Base-by-base conservation (phyloP, 306 rosid genomes). In the Datisca glomerata region DNA sequence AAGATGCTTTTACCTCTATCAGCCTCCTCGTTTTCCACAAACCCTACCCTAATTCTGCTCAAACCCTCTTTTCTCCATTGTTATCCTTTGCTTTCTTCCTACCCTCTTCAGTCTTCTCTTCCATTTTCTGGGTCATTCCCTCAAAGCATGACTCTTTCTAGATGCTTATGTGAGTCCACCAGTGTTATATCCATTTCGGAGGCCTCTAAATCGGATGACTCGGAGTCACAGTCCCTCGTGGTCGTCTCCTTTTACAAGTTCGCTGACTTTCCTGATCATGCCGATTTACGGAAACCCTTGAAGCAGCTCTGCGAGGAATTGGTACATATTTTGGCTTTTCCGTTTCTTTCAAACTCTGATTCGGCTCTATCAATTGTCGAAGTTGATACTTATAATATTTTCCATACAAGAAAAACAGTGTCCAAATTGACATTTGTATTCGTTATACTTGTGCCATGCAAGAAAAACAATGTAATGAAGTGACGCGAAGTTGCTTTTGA, bases 221-320 rank as follows among this genome's bases (percentile, higher is more conserved):
- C 40, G 8, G 70, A 52, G 2, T 32, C 60, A 2, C 21, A 41
- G 4, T 20, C 70, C 31, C 93, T 89, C 6, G 79, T 89, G 2
- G 97, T 83, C 4, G 86, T 89, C 50, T 83, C 95, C 22, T 89
- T 89, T 68, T 89, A 89, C 74, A 83, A 83, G 63, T 89, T 89
- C 40, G 86, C 93, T 0, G 74, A 83, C 60, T 83, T 83, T 18
- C 72, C 69, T 1, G 95, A 83, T 56, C 81, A 75, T 65, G 95
- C 86, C 10, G 34, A 45, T 17, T 2, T 80, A 41, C 72, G 93
- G n/a, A 64, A 41, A n/a, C 95, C 97, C 8, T 49, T 89, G 93
- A 89, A 77, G 72, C 51, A 59, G 35, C 86, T 89, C 16, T 89
- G 97, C 49, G 68, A 89, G 61, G 68, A 73, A 33, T 51, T 89